Percentiles rank a stretch among this genome's conserved stretches.
Evolutionary conservation across 768 basidiomycete species (phyloP).

Genomic region (Tulasnella calospora): DNA sequence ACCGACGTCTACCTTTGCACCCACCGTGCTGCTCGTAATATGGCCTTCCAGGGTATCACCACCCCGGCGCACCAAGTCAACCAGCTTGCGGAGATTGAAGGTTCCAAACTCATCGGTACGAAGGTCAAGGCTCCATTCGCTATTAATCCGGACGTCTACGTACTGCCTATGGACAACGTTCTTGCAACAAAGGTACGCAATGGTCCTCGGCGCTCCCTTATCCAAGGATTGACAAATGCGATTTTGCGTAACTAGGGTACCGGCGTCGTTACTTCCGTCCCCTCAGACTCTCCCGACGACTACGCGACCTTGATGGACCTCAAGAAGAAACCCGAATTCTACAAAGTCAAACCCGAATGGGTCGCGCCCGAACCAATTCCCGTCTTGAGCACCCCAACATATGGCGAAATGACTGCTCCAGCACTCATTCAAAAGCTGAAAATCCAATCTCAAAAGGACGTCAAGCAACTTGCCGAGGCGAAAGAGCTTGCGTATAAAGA

Average conservation of each 20-base stretch:
- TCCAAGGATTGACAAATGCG: neutral
- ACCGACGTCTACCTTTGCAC: conserved; percentile 84
- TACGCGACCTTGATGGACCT: conserved; percentile 85
- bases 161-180: conserved; percentile 98
- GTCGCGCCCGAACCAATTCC: conserved; percentile 77
- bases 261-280: conserved; percentile 95
- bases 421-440: conserved; percentile 81
- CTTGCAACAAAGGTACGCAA: conserved; percentile 79
- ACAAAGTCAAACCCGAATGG: conserved; percentile 91
- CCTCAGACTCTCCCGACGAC: conserved; percentile 98
- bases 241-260: conserved; percentile 57
- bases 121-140: conserved; percentile 84
- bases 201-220: too few relatives aligned
- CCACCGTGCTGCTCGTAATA: conserved; percentile 87
- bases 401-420: conserved; percentile 85
- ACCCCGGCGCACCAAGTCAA: conserved; percentile 64
- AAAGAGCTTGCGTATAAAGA: conserved; percentile 99
- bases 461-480: conserved; percentile 87
- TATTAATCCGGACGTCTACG: conserved; percentile 79
- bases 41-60: conserved; percentile 86
- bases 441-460: conserved; percentile 92
- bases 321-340: conserved; percentile 93
- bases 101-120: conserved; percentile 76
- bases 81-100: conserved; percentile 72
- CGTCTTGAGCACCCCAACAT: conserved; percentile 82